Conservation (phyloP, 1,139 yeast genomes). For the Yamadazyma epiphylla region DNA sequence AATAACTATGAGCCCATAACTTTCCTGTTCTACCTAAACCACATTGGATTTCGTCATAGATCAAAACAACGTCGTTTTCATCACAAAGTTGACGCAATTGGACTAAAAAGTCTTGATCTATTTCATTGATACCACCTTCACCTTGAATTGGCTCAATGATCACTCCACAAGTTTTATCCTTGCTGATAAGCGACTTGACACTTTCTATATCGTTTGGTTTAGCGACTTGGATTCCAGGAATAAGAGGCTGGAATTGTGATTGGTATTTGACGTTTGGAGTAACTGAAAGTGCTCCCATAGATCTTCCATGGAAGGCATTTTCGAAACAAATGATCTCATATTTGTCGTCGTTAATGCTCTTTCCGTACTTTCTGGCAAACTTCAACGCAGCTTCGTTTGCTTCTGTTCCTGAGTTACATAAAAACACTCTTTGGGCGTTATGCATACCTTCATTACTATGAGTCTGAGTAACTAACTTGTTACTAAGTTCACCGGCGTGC, state of each 20-base stretch:
- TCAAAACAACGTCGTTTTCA: slow-evolving; percentile 69
- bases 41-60: slow-evolving; percentile 95
- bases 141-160: slow-evolving; percentile 97
- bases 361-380: slow-evolving; percentile 88
- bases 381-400: slow-evolving; percentile 97
- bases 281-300: slow-evolving; percentile 89
- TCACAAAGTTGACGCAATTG: slow-evolving; percentile 67
- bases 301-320: slow-evolving; percentile 90
- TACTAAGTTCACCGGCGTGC: slow-evolving; percentile 78
- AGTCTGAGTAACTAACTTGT: slow-evolving; percentile 67
- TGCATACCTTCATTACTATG: slow-evolving; percentile 70
- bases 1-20: slow-evolving; percentile 84
- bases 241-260: slow-evolving; percentile 81
- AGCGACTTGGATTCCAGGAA: slow-evolving; percentile 78
- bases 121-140: slow-evolving; percentile 87
- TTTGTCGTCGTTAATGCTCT: slow-evolving; percentile 50
- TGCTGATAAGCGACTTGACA: slow-evolving; percentile 53
- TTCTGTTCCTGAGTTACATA: slow-evolving; percentile 93
- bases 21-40: slow-evolving; percentile 93
- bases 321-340: slow-evolving; percentile 79
- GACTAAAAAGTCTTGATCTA: slow-evolving; percentile 58
- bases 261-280: slow-evolving; percentile 93
- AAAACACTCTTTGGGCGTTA: slow-evolving; percentile 77
- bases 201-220: slow-evolving; percentile 56
- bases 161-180: slow-evolving; percentile 81